Evolutionary conservation across 2,329 filamentous ascomycete species (phyloP), one percentile per base, ranked within the genome.

Genomic region (Diplodia intermedia): DNA sequence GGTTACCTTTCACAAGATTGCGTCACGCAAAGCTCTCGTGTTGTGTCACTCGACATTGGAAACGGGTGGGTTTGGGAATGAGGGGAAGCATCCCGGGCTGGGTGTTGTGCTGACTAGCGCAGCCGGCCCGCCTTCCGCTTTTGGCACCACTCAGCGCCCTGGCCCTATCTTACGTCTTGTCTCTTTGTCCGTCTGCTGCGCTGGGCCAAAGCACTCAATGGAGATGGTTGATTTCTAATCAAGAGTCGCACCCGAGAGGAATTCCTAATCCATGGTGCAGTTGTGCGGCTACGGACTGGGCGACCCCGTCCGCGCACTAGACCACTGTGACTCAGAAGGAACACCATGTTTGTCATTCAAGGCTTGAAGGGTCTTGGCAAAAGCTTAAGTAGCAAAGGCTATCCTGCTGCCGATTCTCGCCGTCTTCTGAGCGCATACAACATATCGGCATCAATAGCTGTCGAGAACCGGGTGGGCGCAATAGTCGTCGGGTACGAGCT

Each of bases 81-180:
- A 47, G 43, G 43, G 43, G 43, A 47, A 47, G 43, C 43, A 47
- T 47, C 18, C 43, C 43, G 43, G 18, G 43, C 11, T 47, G 43
- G 43, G 20, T 47, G 43, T 47, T 47, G 43, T 20, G 43, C 43
- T 47, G 43, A 47, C 43, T 47, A 47, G 43, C 43, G 43, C 43
- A 47, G 8, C 7, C 43, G 43, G 43, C 18, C 43, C 43, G 43
- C 43, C 14, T 47, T 14, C 43, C 43, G 43, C n/a, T 11, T 47
- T 8, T 8, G 43, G 43, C n/a, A 20, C 18, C 18, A 47, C 43
- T 47, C 15, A 47, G 43, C 43, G 11, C 43, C 43, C 8, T 47
- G 26, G 3, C 43, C n/a, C 31, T 6, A 33, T 4, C 4, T 26
- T 4, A 26, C 26, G 26, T 26, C 26, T 26, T 26, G 26, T 15